These are phyloP conservation scores for Phaeotremella skinneri DNA, from an alignment of 768 basidiomycete species.

Conservation along the genomic window DNA sequence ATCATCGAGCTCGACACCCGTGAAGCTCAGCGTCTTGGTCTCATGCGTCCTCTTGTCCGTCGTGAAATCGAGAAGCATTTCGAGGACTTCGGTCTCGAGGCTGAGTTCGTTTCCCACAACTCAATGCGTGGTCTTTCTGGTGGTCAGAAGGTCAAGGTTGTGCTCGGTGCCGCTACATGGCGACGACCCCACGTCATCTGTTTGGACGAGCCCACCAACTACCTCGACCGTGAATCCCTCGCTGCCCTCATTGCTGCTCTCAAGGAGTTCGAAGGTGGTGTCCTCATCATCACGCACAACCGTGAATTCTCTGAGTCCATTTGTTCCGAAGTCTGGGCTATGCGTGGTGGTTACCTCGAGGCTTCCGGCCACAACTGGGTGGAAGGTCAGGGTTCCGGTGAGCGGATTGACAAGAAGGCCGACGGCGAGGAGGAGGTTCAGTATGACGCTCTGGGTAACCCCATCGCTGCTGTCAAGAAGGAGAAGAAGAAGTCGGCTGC, in stretches of 20 bases:
- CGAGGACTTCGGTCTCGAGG: slow-evolving; percentile 94
- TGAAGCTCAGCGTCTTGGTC: slow-evolving; percentile 93
- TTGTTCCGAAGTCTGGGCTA: slow-evolving; percentile 98
- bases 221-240: slow-evolving; percentile 98
- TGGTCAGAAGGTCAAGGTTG: slow-evolving; percentile 99
- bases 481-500: slow-evolving; percentile 76
- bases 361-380: slow-evolving; percentile 96
- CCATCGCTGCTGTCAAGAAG: slow-evolving; percentile 61
- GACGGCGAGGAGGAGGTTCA: slow-evolving; percentile 83
- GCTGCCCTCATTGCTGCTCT: slow-evolving; percentile 97
- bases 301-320: slow-evolving; percentile 98
- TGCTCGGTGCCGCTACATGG: slow-evolving; percentile 97
- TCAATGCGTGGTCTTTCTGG: slow-evolving; percentile 98
- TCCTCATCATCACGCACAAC: slow-evolving; percentile 95
- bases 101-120: slow-evolving; percentile 99
- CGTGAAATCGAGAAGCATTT: slow-evolving; percentile 99
- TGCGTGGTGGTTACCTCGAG: slow-evolving; percentile 93
- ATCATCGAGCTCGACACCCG: slow-evolving; percentile 95
- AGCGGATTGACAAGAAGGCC: slow-evolving; percentile 84
- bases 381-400: slow-evolving; percentile 92
- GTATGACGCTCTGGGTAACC: slow-evolving; percentile 98
- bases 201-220: slow-evolving; percentile 97
- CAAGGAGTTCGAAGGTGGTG: slow-evolving; percentile 98
- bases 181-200: slow-evolving; percentile 97
- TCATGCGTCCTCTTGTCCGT: slow-evolving; percentile 93